Percentiles rank a stretch among this genome's conserved stretches.
Conservation (phyloP, 164 flowering plant species). For the Akebia trifoliata region DNA sequence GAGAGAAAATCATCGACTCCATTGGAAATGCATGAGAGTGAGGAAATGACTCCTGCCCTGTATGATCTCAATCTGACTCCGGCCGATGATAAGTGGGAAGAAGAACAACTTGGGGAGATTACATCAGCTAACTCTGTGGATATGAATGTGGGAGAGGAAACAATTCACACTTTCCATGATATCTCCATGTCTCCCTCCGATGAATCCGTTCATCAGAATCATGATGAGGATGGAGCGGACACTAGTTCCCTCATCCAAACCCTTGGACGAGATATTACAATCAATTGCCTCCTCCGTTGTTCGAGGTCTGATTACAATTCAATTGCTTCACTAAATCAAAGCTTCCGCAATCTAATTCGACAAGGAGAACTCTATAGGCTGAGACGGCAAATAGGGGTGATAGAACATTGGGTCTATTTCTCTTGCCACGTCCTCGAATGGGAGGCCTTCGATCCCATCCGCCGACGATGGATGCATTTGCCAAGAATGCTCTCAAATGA, state of each 20-base stretch:
- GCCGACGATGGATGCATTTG: conserved; percentile 73
- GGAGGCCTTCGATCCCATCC: conserved; percentile 85
- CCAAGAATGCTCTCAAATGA: conserved; percentile 71
- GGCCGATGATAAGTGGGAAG: conserved; percentile 4
- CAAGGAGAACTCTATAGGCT: conserved; percentile 67
- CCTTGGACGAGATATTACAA: conserved; percentile 69
- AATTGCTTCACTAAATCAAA: conserved; percentile 55
- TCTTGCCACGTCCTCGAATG: conserved; percentile 76
- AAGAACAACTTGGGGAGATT: not conserved
- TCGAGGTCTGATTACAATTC: conserved; percentile 85
- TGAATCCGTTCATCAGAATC: conserved; percentile 23
- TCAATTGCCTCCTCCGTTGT: conserved; percentile 62
- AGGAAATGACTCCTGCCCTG: conserved; percentile 3
- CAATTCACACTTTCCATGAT: not conserved
- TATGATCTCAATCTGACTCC: conserved; percentile 12
- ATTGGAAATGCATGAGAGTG: conserved; percentile 11
- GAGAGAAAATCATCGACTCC: conserved; percentile 13
- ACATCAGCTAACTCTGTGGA: conserved; percentile 17
- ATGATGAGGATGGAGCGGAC: conserved; percentile 29
- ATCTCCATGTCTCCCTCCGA: conserved; percentile 16
- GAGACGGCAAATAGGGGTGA: conserved; percentile 48
- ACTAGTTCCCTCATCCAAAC: conserved; percentile 44
- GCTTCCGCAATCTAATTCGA: conserved; percentile 52
- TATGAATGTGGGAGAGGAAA: conserved; percentile 13
- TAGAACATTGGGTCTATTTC: conserved; percentile 94